Percentiles rank a stretch among this genome's conserved stretches.
Conservation (phyloP, 2,329 filamentous ascomycete species). For the Hymenoscyphus fraxineus region DNA sequence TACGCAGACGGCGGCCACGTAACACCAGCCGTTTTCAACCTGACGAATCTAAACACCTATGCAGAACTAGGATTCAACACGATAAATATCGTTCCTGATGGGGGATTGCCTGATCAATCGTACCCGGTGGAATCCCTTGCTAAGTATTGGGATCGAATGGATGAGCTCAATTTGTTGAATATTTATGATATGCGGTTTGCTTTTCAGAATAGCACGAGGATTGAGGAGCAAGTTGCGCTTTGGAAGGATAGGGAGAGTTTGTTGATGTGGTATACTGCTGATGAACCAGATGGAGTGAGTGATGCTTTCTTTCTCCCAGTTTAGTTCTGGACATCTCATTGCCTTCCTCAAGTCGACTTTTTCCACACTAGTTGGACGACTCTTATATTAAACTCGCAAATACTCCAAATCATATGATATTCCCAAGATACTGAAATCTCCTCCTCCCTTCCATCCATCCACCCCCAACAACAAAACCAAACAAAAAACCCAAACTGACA, state of each 20-base stretch:
- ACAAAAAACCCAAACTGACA: not conserved
- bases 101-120: conserved; percentile 36
- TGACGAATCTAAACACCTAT: conserved; percentile 39
- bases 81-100: conserved; percentile 40
- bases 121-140: conserved; percentile 38
- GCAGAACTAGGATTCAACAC: conserved; percentile 45
- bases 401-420: too few relatives aligned
- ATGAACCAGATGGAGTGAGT: conserved; percentile 42
- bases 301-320: not conserved
- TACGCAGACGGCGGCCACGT: conserved; percentile 36
- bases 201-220: conserved; percentile 38
- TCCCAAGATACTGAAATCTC: too few relatives aligned
- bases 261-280: conserved; percentile 49
- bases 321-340: not conserved
- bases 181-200: conserved; percentile 38
- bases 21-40: conserved; percentile 28
- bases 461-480: too few relatives aligned
- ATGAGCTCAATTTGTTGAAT: conserved; percentile 43
- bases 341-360: too few relatives aligned
- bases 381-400: too few relatives aligned
- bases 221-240: conserved; percentile 27
- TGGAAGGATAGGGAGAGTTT: conserved; percentile 36
- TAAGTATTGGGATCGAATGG: conserved; percentile 41
- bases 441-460: too few relatives aligned
- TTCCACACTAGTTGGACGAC: too few relatives aligned